Base-by-base conservation (phyloP, 192 early-diverging fungal species). In the Coemansia sp. region DNA sequence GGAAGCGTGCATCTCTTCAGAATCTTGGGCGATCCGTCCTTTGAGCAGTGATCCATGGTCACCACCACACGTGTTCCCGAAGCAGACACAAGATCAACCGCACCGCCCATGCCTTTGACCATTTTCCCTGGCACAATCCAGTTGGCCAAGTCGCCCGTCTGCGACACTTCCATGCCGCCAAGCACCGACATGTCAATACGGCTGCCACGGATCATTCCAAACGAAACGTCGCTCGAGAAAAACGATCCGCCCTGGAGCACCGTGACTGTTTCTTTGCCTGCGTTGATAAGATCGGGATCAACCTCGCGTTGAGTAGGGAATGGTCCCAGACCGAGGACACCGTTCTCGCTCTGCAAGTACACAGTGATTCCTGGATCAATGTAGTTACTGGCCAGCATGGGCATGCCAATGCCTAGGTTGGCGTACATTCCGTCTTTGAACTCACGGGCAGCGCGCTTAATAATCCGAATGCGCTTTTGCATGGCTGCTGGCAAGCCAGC, bases 71-170 rank as follows among this genome's bases (percentile, higher is more conserved):
- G 82, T 20, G 88, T 87, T 47, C 71, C 66, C 1, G 78, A 75
- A 12, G 83, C 84, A 25, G 88, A 83, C 5, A 91, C 88, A n/a
- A 91, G 64, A 57, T 91, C 89, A 86, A 91, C 89, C 5, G 89
- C 88, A 12, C 89, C 88, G 25, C 89, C 89, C 85, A 84, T 86
- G 63, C 89, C 89, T 81, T 89, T 91, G 71, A 91, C 89, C 87
- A 89, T 88, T 70, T 88, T 91, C 15, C 85, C 84, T 8, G 89
- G 89, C 26, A 91, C 86, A 64, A 91, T 89, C 89, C 89, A 91
- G 83, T 91, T 91, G 50, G 89, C 89, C 53, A 91, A 70, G 58
- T 87, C 86, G 31, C 89, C 89, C 25, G 73, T 70, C 51, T 83
- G 73, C 0, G 88, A 81, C 31, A 71, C 71, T 28, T 74, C 72